A percentile compares a stretch with the other conserved stretches of the same genome.
These are phyloP conservation scores for Cladorrhinum sp. DNA, from an alignment of 2,329 filamentous ascomycete genomes.

Conservation along the genomic window DNA sequence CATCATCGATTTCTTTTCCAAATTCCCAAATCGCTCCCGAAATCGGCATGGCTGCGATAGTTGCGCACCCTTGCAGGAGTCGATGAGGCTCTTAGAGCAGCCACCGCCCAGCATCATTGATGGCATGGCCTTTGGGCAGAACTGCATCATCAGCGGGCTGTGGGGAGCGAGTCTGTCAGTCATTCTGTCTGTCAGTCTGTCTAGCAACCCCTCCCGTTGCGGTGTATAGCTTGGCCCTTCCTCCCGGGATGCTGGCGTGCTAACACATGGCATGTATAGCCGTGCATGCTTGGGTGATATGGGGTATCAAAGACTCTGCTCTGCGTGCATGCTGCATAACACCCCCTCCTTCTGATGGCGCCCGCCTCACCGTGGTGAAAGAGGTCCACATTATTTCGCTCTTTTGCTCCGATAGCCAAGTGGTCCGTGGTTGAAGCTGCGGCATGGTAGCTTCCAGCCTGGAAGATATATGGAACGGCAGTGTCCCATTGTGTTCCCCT, in stretches of 20 bases:
- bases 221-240: neutral
- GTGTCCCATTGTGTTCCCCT: neutral
- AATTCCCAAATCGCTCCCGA: neutral
- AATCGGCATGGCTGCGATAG: conserved; percentile 17
- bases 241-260: neutral
- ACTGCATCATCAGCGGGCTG: conserved; percentile 13
- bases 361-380: neutral
- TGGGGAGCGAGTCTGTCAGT: neutral
- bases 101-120: conserved; percentile 4
- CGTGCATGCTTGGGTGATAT: neutral
- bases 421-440: neutral
- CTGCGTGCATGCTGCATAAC: neutral
- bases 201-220: neutral
- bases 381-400: neutral
- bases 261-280: neutral
- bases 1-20: neutral
- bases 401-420: neutral
- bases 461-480: neutral
- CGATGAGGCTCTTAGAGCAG: conserved; percentile 4
- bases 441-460: neutral
- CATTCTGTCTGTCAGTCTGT: neutral
- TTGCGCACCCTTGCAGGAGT: neutral
- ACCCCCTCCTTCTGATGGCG: neutral
- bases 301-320: neutral
- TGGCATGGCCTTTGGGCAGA: neutral